phyloP scores from a whole-genome alignment of 129 eudicot genomes.

The Heracleum sosnowskyi region DNA sequence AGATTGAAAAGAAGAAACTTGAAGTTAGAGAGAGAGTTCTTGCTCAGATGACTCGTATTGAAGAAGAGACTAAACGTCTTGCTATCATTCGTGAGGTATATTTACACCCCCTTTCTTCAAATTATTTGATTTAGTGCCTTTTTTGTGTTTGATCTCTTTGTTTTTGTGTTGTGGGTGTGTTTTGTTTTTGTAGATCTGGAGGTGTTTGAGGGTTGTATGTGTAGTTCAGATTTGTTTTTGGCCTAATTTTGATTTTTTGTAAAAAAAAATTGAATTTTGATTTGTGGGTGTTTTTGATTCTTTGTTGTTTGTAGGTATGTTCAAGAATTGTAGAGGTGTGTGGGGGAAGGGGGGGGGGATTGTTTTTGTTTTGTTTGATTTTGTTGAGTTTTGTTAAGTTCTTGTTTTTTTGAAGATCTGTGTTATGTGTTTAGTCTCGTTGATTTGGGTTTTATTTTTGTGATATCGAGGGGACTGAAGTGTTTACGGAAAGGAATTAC shows the following conservation, averaged over 20 bases:
- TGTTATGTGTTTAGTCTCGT: background rate
- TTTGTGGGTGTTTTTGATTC: background rate
- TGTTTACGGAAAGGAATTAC: background rate
- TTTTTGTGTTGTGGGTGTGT: background rate
- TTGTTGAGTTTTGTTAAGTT: background rate
- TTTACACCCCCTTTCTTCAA: too few relatives aligned
- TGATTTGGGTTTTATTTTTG: background rate
- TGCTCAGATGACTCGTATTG: slow-evolving; percentile 52
- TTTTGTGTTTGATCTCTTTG: background rate
- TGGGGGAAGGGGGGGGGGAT: background rate
- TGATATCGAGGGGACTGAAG: background rate
- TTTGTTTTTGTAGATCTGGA: background rate
- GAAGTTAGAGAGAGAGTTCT: slow-evolving; percentile 48
- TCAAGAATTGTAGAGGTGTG: background rate
- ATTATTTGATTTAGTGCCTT: background rate
- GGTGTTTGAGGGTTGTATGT: background rate
- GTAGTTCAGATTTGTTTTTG: background rate
- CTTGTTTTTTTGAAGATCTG: background rate
- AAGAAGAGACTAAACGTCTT: slow-evolving; percentile 54
- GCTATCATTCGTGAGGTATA: slow-evolving; percentile 67
- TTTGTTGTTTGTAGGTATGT: background rate
- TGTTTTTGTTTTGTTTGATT: background rate
- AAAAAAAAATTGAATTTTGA: too few relatives aligned
- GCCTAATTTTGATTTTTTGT: background rate
- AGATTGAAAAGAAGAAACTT: slow-evolving; percentile 61